Evolutionary conservation across 75 land plant species (phyloP).

Genomic region (Picea sitchensis): DNA sequence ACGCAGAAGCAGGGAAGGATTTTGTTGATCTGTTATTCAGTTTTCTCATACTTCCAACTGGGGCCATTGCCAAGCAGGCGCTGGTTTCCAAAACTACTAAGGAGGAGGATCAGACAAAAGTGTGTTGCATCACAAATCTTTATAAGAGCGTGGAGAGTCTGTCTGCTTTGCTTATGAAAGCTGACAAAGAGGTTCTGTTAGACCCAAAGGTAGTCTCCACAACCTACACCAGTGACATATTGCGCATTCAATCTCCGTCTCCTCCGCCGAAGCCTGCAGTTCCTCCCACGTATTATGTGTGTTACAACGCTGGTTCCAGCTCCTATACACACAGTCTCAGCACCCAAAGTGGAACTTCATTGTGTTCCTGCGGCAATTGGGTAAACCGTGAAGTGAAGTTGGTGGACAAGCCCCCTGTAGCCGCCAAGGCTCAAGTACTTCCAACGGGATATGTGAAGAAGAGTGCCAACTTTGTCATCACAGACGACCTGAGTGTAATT

Average conservation of each 20-base stretch:
- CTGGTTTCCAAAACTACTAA: neutral
- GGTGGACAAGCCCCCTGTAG: neutral
- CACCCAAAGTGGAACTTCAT: neutral
- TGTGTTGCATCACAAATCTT: neutral
- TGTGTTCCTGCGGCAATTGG: neutral
- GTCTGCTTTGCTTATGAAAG: neutral
- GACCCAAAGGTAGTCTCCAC: neutral
- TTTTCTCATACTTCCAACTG: neutral
- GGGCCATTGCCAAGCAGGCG: neutral
- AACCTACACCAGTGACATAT: neutral
- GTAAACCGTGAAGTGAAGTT: neutral
- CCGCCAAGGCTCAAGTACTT: neutral
- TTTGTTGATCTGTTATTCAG: neutral
- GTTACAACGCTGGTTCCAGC: neutral
- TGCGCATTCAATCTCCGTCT: neutral
- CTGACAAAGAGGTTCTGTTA: neutral
- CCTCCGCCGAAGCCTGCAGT: neutral
- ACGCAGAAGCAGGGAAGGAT: constrained; percentile 7
- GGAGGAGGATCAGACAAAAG: neutral
- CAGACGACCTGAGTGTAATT: neutral
- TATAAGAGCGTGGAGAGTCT: neutral
- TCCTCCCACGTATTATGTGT: neutral
- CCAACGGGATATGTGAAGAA: neutral
- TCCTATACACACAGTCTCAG: neutral
- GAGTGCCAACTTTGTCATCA: neutral